Conservation (phyloP, 805 yeast genomes). For the Clavispora phyllophila region DNA sequence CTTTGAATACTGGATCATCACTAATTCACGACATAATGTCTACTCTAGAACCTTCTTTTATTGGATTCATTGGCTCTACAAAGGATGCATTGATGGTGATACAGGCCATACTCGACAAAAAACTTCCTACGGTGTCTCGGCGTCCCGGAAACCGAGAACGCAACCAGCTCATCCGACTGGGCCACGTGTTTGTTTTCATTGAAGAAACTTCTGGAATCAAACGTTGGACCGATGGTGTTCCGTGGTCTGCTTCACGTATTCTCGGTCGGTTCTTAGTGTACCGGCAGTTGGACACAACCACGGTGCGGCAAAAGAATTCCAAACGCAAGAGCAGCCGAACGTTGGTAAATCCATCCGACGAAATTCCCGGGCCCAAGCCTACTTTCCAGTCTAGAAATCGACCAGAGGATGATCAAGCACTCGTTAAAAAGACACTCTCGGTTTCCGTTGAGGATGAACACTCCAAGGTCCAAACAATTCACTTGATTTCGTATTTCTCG, state of each 20-base stretch:
- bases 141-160: slow-evolving; percentile 84
- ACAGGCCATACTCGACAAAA: slow-evolving; percentile 68
- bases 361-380: not conserved
- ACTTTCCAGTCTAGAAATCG: not conserved
- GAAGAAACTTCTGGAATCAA: slow-evolving; percentile 81
- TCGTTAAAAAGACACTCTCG: slow-evolving; percentile 78
- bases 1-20: no score
- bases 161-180: slow-evolving; percentile 58
- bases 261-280: slow-evolving; percentile 81
- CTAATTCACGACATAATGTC: no score
- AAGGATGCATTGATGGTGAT: slow-evolving; percentile 77
- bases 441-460: slow-evolving; percentile 41
- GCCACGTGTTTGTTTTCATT: slow-evolving; percentile 78
- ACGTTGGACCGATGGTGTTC: slow-evolving; percentile 95
- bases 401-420: slow-evolving; percentile 58
- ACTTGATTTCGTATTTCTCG: slow-evolving; percentile 73
- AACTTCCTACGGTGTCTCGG: slow-evolving; percentile 58
- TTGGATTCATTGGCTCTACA: slow-evolving; percentile 76
- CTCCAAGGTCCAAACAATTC: slow-evolving; percentile 46
- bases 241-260: slow-evolving; percentile 91
- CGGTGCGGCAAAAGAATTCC: slow-evolving; percentile 39
- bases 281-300: slow-evolving; percentile 49
- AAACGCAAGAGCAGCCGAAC: slow-evolving; percentile 35
- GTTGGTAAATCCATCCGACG: not conserved
- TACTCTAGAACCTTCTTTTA: slow-evolving; percentile 49